Conservation (phyloP, 2,329 filamentous ascomycete species). For the Cryphonectria nitschkei region DNA sequence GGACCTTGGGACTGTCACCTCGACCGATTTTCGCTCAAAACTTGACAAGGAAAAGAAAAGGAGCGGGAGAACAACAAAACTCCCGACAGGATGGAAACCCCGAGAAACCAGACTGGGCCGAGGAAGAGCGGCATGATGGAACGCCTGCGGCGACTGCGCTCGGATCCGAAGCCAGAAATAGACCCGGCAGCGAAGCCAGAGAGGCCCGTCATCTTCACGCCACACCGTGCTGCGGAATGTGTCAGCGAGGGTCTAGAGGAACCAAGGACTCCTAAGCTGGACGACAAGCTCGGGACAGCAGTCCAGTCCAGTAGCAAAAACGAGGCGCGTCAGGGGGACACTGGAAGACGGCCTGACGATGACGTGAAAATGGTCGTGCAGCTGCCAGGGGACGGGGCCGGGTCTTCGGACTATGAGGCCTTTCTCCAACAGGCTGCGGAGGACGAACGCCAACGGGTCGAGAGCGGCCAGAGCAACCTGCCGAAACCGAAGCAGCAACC, state of each 20-base stretch:
- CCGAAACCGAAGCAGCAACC: constrained; percentile 8
- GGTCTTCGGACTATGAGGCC: constrained; percentile 19
- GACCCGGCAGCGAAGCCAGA: neutral
- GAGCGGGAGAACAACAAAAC: neutral
- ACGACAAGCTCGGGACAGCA: constrained; percentile 17
- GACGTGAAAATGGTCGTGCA: neutral
- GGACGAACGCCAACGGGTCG: constrained; percentile 17
- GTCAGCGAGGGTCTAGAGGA: neutral
- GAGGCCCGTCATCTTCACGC: constrained; percentile 3
- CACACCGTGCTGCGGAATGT: neutral
- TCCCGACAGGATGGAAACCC: neutral
- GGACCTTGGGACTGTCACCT: neutral
- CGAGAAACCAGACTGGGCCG: neutral
- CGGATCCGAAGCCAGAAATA: neutral
- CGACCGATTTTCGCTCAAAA: neutral
- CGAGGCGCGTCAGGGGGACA: neutral
- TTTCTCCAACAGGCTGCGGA: constrained; percentile 23
- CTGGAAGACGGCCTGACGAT: neutral
- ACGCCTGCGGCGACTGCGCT: constrained; percentile 22
- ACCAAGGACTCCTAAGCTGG: constrained; percentile 7
- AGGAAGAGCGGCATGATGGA: constrained; percentile 26
- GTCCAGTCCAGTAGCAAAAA: neutral
- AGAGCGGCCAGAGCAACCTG: neutral
- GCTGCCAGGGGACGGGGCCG: neutral
- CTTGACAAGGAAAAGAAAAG: neutral